Evolutionary conservation across 2,329 filamentous ascomycete species (phyloP).

Genomic region (Aspergillus vadensis): DNA sequence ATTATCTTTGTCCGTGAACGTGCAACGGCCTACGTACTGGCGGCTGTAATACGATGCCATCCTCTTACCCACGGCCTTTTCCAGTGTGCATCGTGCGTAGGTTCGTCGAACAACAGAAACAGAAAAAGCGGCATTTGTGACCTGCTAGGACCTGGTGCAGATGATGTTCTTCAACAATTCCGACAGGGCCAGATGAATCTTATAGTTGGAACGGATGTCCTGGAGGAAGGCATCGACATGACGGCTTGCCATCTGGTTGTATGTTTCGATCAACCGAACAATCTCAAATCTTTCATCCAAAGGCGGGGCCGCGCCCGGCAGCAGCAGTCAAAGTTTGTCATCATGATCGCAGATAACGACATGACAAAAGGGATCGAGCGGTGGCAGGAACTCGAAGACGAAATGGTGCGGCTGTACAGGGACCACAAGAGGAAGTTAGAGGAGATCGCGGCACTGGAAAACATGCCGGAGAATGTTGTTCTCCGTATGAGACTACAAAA

Average conservation of each 20-base stretch:
- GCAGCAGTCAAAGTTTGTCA: neutral
- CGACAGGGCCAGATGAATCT: neutral
- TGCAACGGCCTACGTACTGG: neutral
- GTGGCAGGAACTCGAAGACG: neutral
- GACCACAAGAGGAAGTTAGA: neutral
- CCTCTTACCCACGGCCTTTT: neutral
- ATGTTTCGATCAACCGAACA: neutral
- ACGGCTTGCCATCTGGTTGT: neutral
- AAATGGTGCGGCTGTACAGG: neutral
- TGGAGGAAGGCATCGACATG: neutral
- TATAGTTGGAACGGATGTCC: neutral
- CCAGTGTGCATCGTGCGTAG: neutral
- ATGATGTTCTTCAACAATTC: neutral
- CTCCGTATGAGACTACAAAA: neutral
- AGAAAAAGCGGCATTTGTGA: neutral
- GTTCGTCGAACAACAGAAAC: neutral
- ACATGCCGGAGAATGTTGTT: neutral
- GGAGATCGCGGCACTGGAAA: neutral
- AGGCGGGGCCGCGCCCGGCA: neutral
- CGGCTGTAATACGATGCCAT: neutral
- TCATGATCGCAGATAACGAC: neutral
- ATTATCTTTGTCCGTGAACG: neutral
- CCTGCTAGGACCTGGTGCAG: neutral
- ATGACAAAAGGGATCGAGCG: neutral
- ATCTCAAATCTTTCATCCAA: neutral